These are phyloP conservation scores for Capillidium rhysosporum DNA, from an alignment of 371 early-diverging fungal genomes.

Conservation along the genomic window DNA sequence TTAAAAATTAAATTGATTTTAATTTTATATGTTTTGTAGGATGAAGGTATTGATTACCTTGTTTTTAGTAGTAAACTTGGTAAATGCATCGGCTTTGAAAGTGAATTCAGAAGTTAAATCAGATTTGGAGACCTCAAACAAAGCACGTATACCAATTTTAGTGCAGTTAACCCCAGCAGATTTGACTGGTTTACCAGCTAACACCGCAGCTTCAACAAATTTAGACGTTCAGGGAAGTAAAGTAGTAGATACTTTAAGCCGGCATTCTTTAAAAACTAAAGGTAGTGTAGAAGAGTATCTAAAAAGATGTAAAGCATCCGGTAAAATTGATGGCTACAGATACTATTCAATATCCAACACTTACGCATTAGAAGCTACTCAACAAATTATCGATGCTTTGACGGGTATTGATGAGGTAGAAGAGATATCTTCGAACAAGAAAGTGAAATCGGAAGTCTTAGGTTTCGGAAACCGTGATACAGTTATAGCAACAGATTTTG, in stretches of 20 bases:
- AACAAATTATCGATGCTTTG: background rate
- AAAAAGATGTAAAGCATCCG: background rate
- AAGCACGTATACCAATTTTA: too few species aligned
- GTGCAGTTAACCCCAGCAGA: too few species aligned
- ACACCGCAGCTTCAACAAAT: too few species aligned
- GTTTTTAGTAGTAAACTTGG: too few species aligned
- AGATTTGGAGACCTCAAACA: too few species aligned
- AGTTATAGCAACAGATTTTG: background rate
- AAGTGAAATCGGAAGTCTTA: background rate
- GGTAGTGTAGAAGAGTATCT: background rate
- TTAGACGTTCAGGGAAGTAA: background rate
- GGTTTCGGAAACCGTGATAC: background rate
- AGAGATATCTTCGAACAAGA: slow-evolving; percentile 1
- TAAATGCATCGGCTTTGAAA: too few species aligned
- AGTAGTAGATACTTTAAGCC: background rate
- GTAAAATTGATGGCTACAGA: background rate
- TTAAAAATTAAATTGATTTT: too few species aligned
- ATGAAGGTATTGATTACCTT: too few species aligned
- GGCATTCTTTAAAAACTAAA: background rate
- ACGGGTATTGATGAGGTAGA: background rate
- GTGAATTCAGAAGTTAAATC: too few species aligned
- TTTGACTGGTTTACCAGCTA: too few species aligned
- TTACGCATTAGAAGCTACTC: background rate
- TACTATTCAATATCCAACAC: slow-evolving; percentile 6
- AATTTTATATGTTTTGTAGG: too few species aligned